Evolutionary conservation across 2,329 filamentous ascomycete genomes (phyloP).

Genomic region (Alternaria hordeiaustralica): DNA sequence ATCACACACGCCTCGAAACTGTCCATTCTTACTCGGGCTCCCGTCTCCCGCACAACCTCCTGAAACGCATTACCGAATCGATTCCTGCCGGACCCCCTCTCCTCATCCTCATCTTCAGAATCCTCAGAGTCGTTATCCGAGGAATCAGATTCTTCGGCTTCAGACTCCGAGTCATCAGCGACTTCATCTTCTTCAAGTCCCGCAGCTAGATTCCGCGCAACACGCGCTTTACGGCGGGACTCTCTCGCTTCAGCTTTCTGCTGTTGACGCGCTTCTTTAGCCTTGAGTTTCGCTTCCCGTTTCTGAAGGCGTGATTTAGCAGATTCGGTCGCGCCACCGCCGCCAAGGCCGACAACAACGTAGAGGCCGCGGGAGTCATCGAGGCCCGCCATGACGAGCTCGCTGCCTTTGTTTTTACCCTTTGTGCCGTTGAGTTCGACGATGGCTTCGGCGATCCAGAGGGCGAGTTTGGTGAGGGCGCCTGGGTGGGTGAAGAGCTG

Average conservation of each 20-base stretch:
- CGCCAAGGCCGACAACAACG: constrained; percentile 89
- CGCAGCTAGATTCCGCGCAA: constrained; percentile 53
- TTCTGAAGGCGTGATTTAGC: constrained; percentile 67
- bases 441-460: constrained; percentile 94
- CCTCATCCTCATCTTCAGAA: constrained; percentile 60
- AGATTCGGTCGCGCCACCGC: constrained; percentile 74
- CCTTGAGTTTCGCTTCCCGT: constrained; percentile 68
- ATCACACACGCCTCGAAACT: constrained; percentile 98
- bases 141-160: constrained; percentile 69
- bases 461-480: constrained; percentile 87
- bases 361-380: constrained; percentile 89
- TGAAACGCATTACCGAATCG: constrained; percentile 95
- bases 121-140: constrained; percentile 39
- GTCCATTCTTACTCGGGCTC: constrained; percentile 86
- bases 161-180: constrained; percentile 56
- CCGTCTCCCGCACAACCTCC: constrained; percentile 91
- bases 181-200: constrained; percentile 67
- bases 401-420: constrained; percentile 75
- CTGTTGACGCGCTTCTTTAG: constrained; percentile 52
- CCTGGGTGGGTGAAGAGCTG: constrained; percentile 91
- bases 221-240: constrained; percentile 60
- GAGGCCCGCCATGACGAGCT: constrained; percentile 86
- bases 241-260: constrained; percentile 68
- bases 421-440: constrained; percentile 80
- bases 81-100: constrained; percentile 79